Evolutionary conservation across 495 filamentous ascomycete species (phyloP).

Genomic region (Trichoderma erinaceum): DNA sequence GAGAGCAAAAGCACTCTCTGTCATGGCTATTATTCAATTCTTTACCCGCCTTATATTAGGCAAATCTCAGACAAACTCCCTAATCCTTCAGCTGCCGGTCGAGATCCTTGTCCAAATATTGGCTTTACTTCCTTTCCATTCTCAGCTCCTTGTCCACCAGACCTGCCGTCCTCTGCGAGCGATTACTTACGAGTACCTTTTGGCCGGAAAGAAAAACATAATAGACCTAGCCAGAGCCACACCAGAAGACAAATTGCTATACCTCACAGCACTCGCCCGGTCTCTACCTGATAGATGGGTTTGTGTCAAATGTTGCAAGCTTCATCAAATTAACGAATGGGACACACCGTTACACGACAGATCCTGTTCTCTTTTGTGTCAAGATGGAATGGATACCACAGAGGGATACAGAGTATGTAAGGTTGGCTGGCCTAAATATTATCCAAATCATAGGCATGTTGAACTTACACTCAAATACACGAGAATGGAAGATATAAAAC

Average conservation of each 20-base stretch:
- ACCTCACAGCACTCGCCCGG: not conserved
- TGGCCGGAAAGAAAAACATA: not conserved
- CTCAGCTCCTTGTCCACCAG: not conserved
- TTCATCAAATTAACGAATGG: not conserved
- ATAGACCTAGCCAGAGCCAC: not conserved
- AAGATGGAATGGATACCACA: not conserved
- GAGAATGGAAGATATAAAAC: not conserved
- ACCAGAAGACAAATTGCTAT: not conserved
- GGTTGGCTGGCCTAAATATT: not conserved
- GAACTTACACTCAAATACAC: not conserved
- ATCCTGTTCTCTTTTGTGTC: not conserved
- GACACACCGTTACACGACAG: not conserved
- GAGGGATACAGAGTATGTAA: not conserved
- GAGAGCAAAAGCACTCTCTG: not conserved
- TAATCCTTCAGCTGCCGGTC: not conserved
- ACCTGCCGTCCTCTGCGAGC: not conserved
- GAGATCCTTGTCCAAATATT: not conserved
- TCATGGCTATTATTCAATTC: not conserved
- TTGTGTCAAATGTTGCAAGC: constrained; percentile 7
- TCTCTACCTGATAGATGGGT: constrained; percentile 1
- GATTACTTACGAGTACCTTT: not conserved
- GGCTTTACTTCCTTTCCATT: not conserved
- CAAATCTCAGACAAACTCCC: not conserved
- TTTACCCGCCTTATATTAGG: not conserved
- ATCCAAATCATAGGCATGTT: not conserved